phyloP scores from a whole-genome alignment of 768 basidiomycete genomes.

The Sporobolomyces phaffii region DNA sequence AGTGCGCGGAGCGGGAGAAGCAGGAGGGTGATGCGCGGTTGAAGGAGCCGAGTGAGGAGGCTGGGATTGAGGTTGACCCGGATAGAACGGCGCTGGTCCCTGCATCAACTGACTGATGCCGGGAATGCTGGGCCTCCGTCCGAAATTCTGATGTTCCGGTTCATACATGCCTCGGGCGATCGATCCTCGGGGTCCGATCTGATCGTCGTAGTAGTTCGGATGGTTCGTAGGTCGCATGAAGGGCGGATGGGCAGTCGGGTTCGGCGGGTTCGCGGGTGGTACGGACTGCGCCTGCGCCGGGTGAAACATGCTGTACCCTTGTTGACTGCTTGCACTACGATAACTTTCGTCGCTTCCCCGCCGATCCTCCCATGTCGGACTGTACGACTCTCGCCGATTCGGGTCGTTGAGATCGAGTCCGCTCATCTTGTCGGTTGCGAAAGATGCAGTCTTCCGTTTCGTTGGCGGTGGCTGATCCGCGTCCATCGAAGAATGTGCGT shows the following conservation, averaged over 20 bases:
- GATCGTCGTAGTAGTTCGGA: slow-evolving; percentile 9
- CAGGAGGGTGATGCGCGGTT: neutral
- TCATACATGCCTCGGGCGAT: slow-evolving; percentile 19
- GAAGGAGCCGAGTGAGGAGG: neutral
- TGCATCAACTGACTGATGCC: slow-evolving; percentile 34
- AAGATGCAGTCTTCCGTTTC: slow-evolving; percentile 21
- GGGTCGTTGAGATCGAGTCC: slow-evolving; percentile 12
- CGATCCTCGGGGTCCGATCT: slow-evolving; percentile 15
- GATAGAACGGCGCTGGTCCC: slow-evolving; percentile 23
- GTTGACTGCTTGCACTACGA: slow-evolving; percentile 4
- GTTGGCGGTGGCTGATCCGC: neutral
- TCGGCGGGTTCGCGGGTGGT: no score
- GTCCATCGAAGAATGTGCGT: neutral
- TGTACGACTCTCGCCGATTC: slow-evolving; percentile 20
- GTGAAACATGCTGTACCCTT: slow-evolving; percentile 10
- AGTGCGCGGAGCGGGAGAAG: neutral
- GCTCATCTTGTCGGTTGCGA: slow-evolving; percentile 28
- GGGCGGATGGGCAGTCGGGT: no score
- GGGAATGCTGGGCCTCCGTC: slow-evolving; percentile 29
- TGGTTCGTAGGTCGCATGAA: neutral
- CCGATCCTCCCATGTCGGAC: slow-evolving; percentile 32
- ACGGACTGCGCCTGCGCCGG: neutral
- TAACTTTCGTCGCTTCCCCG: slow-evolving; percentile 26
- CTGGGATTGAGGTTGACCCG: no score
- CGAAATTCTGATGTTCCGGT: neutral